Base-by-base conservation (phyloP, 2,329 filamentous ascomycete species). In the Cercospora canescens region DNA sequence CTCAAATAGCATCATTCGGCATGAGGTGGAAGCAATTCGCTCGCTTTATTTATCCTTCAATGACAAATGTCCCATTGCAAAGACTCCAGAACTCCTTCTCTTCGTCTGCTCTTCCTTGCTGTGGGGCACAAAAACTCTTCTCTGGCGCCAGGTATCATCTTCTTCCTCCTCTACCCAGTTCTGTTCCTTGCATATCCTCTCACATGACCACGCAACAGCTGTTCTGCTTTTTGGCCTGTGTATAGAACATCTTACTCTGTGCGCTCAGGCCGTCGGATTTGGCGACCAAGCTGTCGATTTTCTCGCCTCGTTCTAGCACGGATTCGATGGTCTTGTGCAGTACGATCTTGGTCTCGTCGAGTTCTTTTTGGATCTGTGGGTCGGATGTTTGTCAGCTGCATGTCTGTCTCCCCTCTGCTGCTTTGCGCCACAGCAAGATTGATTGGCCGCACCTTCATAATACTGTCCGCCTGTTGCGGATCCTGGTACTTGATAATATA, bases 171-270 rank as follows among this genome's bases (percentile, higher is more conserved):
- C 35, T 39, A 39, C 56, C 60, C 60, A 55, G 30, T 52, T 8
- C 37, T 50, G 35, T 56, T 12, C 12, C 1, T 21, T 16, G 3
- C 18, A 32, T 5, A 9, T 55, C 12, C 60, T 37, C 52, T 71
- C 73, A 86, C 84, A 86, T 87, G 59, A 87, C 79, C 52, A 81
- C 76, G 73, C 86, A 88, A 79, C 86, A 88, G 24, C 83, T 85
- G 74, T 88, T 88, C 76, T 87, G 86, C 78, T 87, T 87, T 80
- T 87, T 87, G 26, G 86, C 85, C 79, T 87, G 85, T 48, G 86
- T 93, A 80, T 98, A 98, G 80, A 99, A 99, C 91, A 96, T 94
- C 86, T 97, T 98, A 83, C 93, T 97, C 84, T 95, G 91, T 58
- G 88, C 87, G 80, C 92, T 96, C 75, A 99, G 81, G 12, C 90